These are phyloP conservation scores for Rutstroemia sp. DNA, from an alignment of 2,329 filamentous ascomycete species.

Conservation along the genomic window DNA sequence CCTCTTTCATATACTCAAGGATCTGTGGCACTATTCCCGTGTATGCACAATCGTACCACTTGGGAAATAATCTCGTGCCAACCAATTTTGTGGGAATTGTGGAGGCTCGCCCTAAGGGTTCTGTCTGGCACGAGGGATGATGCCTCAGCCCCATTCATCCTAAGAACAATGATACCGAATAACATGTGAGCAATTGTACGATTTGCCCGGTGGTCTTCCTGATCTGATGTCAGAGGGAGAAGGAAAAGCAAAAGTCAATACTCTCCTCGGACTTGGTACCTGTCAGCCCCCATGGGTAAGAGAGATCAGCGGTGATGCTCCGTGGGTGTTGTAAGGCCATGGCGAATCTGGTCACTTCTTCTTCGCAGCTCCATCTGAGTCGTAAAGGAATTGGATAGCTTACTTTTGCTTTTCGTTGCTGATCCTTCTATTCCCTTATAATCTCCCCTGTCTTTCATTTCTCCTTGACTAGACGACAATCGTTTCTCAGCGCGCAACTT, in stretches of 20 bases:
- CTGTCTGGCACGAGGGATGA: not conserved
- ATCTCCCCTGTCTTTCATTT: not conserved
- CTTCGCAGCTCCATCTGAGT: not conserved
- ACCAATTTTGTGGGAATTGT: not conserved
- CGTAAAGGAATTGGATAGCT: not conserved
- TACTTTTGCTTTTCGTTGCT: not conserved
- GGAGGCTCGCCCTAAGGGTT: not conserved
- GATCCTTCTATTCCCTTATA: not conserved
- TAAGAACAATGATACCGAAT: not conserved
- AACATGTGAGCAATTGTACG: constrained; percentile 1
- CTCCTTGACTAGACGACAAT: not conserved
- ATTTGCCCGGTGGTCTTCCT: not conserved
- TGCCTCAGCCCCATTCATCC: not conserved
- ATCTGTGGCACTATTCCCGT: not conserved
- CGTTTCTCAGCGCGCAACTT: not conserved
- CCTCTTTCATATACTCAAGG: not conserved
- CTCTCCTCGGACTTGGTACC: not conserved
- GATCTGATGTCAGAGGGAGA: too few species aligned
- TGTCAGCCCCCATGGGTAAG: constrained; percentile 5
- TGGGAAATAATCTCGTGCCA: not conserved
- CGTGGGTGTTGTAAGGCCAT: not conserved
- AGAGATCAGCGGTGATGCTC: not conserved
- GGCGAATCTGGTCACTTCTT: not conserved
- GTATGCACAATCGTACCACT: not conserved
- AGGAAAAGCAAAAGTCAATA: not conserved